These are phyloP conservation scores for Starmerella vitae DNA, from an alignment of 805 yeast species.

Conservation along the genomic window DNA sequence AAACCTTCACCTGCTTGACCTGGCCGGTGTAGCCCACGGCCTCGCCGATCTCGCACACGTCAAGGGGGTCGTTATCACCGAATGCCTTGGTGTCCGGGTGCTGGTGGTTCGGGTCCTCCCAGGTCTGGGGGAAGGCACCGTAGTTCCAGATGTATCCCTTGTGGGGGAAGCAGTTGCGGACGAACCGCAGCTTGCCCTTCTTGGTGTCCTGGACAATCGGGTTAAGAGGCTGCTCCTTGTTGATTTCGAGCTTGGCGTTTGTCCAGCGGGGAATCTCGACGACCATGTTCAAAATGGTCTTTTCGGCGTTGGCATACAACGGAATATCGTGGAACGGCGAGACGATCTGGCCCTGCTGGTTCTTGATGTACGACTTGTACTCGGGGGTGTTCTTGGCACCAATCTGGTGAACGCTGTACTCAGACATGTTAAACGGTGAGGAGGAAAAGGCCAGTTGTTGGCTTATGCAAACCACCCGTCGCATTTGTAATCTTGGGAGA, in stretches of 20 bases:
- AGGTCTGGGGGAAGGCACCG: conserved; percentile 97
- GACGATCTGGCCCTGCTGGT: conserved; percentile 75
- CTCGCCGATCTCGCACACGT: conserved; percentile 80
- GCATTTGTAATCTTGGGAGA: conserved; percentile 10
- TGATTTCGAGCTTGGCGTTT: conserved; percentile 90
- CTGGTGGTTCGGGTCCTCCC: conserved; percentile 79
- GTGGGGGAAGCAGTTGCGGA: conserved; percentile 96
- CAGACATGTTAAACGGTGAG: conserved; percentile 21
- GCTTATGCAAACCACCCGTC: conserved; percentile 9
- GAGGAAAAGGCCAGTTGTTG: conserved; percentile 9
- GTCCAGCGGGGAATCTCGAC: conserved; percentile 99
- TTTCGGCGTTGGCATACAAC: conserved; percentile 84
- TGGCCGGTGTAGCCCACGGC: conserved; percentile 47
- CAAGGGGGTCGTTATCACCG: conserved; percentile 95
- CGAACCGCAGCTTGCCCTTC: conserved; percentile 91
- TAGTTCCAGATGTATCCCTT: conserved; percentile 97
- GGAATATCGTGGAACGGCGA: conserved; percentile 94
- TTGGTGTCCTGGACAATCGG: conserved; percentile 96
- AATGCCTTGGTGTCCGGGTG: conserved; percentile 36
- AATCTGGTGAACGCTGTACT: conserved; percentile 75
- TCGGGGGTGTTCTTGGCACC: conserved; percentile 95
- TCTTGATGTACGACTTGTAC: conserved; percentile 78
- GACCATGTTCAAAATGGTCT: conserved; percentile 74
- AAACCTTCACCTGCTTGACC: conserved; percentile 75
- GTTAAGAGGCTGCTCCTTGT: conserved; percentile 69